Evolutionary conservation across 495 filamentous ascomycete genomes (phyloP).

Genomic region (Aspergillus saccharolyticus): DNA sequence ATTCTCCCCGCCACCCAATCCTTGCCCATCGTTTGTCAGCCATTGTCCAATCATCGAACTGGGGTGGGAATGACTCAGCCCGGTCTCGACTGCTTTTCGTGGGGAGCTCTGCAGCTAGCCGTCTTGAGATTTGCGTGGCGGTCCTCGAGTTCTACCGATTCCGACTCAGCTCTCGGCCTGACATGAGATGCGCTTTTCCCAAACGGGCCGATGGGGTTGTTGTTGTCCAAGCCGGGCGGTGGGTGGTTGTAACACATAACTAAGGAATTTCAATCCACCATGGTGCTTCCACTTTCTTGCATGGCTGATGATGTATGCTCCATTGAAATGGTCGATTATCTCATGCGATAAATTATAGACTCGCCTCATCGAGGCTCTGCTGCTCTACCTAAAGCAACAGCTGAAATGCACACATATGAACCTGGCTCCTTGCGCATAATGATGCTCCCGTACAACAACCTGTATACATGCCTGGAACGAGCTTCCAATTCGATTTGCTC

Average conservation of each 20-base stretch:
- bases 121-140: background rate
- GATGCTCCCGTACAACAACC: background rate
- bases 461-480: background rate
- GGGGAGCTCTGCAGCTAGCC: background rate
- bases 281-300: no score
- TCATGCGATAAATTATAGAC: no score
- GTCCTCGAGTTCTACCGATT: background rate
- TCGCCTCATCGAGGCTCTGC: background rate
- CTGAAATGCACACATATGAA: background rate
- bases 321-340: no score
- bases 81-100: background rate
- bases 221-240: no score
- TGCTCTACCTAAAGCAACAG: background rate
- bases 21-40: background rate
- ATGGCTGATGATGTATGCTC: no score
- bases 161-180: background rate
- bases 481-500: background rate
- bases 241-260: no score
- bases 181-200: no score
- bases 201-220: no score
- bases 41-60: background rate
- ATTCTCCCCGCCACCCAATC: conserved; percentile 1
- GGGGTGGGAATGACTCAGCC: background rate
- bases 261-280: no score
- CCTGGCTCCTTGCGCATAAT: background rate